Percentiles rank a stretch among this genome's conserved stretches.
Conservation (phyloP, 148 eudicot genomes). For the Arbutus unedo region DNA sequence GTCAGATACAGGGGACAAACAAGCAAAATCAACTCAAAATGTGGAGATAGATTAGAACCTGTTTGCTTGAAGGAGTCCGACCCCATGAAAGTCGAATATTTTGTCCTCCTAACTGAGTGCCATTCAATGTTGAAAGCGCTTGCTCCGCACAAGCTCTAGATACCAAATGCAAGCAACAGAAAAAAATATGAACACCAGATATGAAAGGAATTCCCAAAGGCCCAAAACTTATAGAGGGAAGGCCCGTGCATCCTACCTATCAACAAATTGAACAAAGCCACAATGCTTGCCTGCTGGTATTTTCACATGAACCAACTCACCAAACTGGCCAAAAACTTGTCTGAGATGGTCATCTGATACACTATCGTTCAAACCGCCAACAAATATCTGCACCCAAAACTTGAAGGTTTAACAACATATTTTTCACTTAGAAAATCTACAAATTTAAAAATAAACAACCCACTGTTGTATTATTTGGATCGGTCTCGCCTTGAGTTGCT, state of each 20-base stretch:
- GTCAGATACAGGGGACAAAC: not conserved
- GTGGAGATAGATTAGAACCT: constrained; percentile 36
- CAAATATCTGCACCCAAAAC: constrained; percentile 68
- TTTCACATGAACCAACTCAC: constrained; percentile 91
- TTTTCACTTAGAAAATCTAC: not conserved
- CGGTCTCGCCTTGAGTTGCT: constrained; percentile 83
- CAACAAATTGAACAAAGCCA: constrained; percentile 88
- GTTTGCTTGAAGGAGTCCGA: constrained; percentile 82
- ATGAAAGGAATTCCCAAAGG: not conserved
- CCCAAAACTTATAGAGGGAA: not conserved
- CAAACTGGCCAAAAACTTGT: constrained; percentile 73
- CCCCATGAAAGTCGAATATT: constrained; percentile 95
- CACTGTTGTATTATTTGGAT: constrained; percentile 95
- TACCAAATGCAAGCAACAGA: constrained; percentile 12
- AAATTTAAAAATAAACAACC: constrained; percentile 42
- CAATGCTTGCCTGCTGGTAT: constrained; percentile 93
- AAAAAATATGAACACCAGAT: not conserved
- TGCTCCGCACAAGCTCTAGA: constrained; percentile 80
- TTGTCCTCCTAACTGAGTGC: constrained; percentile 75
- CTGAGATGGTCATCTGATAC: constrained; percentile 78
- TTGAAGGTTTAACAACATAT: constrained; percentile 22
- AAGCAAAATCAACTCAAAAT: not conserved
- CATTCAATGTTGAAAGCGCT: constrained; percentile 68
- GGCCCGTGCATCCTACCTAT: constrained; percentile 45
- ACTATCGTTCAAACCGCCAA: constrained; percentile 89